Evolutionary conservation across 805 yeast species (phyloP).

Genomic region (Teunomyces pallodes): DNA sequence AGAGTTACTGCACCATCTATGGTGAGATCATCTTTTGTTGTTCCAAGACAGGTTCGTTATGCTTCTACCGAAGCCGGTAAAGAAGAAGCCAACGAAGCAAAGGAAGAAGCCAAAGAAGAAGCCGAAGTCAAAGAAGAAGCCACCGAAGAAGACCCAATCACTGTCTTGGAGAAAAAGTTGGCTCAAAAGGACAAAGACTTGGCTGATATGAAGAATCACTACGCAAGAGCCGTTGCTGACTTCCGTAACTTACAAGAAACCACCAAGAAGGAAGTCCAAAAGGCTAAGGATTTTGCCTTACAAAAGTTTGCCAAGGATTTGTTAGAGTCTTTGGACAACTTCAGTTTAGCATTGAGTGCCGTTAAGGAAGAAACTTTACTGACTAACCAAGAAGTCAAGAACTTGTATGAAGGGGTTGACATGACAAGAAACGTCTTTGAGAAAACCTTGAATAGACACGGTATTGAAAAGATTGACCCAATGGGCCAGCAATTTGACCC

Average conservation of each 20-base stretch:
- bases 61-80: slow-evolving; percentile 16
- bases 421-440: slow-evolving; percentile 88
- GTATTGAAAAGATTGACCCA: slow-evolving; percentile 78
- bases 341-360: slow-evolving; percentile 77
- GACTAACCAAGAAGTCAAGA: slow-evolving; percentile 62
- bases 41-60: slow-evolving; percentile 16
- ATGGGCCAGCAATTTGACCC: slow-evolving; percentile 86
- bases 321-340: slow-evolving; percentile 86
- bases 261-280: slow-evolving; percentile 81
- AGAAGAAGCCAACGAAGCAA: slow-evolving; percentile 4
- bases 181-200: slow-evolving; percentile 65
- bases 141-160: slow-evolving; percentile 6
- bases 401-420: slow-evolving; percentile 81
- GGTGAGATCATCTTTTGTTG: slow-evolving; percentile 12
- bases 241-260: slow-evolving; percentile 90
- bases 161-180: slow-evolving; percentile 50
- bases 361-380: slow-evolving; percentile 62
- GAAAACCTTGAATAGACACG: slow-evolving; percentile 78
- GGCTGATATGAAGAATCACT: slow-evolving; percentile 79
- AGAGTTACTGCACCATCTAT: slow-evolving; percentile 5
- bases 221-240: slow-evolving; percentile 83
- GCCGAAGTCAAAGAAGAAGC: slow-evolving; percentile 8
- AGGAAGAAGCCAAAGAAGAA: slow-evolving; percentile 7
- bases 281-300: slow-evolving; percentile 85
- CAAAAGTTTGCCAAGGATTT: slow-evolving; percentile 90